These are phyloP conservation scores for Macrophomina tecta DNA, from an alignment of 2,329 filamentous ascomycete genomes.

Conservation along the genomic window DNA sequence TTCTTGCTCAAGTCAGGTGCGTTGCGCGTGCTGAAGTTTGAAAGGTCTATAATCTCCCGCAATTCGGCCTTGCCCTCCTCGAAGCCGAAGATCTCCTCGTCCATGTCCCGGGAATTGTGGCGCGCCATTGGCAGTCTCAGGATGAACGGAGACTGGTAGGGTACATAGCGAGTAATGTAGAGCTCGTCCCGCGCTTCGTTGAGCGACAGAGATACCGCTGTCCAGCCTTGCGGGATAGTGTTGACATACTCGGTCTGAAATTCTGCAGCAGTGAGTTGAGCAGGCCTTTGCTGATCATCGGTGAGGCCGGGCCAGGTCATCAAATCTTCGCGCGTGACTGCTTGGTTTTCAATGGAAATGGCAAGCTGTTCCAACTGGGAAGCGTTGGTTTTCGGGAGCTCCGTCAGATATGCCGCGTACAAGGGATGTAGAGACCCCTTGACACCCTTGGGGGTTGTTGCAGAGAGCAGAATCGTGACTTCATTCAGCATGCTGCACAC, in stretches of 20 bases:
- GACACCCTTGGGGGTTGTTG: conserved; percentile 38
- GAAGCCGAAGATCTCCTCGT: conserved; percentile 83
- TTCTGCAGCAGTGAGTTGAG: conserved; percentile 48
- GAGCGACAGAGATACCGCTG: conserved; percentile 81
- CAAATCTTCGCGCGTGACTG: conserved; percentile 42
- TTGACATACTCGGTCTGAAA: conserved; percentile 86
- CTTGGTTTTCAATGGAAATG: conserved; percentile 56
- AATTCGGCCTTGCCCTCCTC: conserved; percentile 80
- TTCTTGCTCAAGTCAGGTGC: conserved; percentile 74
- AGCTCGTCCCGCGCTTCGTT: conserved; percentile 84
- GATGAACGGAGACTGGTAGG: conserved; percentile 79
- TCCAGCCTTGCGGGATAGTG: conserved; percentile 83
- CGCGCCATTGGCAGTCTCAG: conserved; percentile 84
- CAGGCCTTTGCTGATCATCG: conserved; percentile 37
- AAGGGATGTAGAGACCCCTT: conserved; percentile 46
- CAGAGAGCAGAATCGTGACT: conserved; percentile 48
- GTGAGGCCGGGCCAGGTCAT: conserved; percentile 48
- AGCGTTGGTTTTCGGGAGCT: conserved; percentile 73
- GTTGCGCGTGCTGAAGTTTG: conserved; percentile 83
- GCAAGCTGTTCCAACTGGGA: conserved; percentile 69
- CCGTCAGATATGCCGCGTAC: conserved; percentile 52
- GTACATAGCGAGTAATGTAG: conserved; percentile 83
- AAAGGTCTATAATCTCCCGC: conserved; percentile 77
- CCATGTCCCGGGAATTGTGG: conserved; percentile 79
- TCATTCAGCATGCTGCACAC: conserved; percentile 44